These are phyloP conservation scores for Calonectria montana DNA, from an alignment of 2,329 filamentous ascomycete species.

Conservation along the genomic window DNA sequence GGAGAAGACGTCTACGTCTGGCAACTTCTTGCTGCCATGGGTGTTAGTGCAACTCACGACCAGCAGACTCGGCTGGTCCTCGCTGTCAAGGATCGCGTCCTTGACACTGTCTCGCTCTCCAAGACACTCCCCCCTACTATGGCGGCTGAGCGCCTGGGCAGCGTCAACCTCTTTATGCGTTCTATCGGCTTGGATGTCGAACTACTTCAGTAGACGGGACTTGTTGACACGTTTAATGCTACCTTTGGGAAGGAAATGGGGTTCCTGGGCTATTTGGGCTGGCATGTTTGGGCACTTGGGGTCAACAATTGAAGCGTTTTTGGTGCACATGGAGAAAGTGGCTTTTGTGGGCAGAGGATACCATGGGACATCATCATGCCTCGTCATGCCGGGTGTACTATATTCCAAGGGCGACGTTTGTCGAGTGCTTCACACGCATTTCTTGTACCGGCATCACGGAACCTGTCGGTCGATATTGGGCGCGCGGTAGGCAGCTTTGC, in stretches of 20 bases:
- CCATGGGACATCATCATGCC: constrained; percentile 17
- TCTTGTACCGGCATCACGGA: constrained; percentile 31
- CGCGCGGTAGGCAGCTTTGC: constrained; percentile 23
- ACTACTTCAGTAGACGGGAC: constrained; percentile 57
- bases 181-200: constrained; percentile 99
- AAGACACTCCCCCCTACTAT: constrained; percentile 92
- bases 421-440: constrained; percentile 31
- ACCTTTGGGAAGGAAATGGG: constrained; percentile 28
- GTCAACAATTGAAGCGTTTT: constrained; percentile 31
- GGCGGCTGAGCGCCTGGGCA: constrained; percentile 83
- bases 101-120: constrained; percentile 90
- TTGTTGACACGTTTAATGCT: constrained; percentile 31
- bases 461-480: constrained; percentile 29
- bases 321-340: constrained; percentile 31
- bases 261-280: constrained; percentile 43
- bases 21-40: constrained; percentile 96
- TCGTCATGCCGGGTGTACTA: constrained; percentile 37
- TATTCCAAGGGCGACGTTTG: constrained; percentile 29
- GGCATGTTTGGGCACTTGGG: constrained; percentile 38
- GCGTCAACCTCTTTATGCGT: constrained; percentile 98
- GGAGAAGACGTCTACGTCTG: constrained; percentile 97
- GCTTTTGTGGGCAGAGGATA: constrained; percentile 35
- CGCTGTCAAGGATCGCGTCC: constrained; percentile 96
- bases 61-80: constrained; percentile 95
- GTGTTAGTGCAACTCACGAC: constrained; percentile 90